These are phyloP conservation scores for Tetramitus jugosus DNA, from an alignment of 208 protist species.

Conservation along the genomic window DNA sequence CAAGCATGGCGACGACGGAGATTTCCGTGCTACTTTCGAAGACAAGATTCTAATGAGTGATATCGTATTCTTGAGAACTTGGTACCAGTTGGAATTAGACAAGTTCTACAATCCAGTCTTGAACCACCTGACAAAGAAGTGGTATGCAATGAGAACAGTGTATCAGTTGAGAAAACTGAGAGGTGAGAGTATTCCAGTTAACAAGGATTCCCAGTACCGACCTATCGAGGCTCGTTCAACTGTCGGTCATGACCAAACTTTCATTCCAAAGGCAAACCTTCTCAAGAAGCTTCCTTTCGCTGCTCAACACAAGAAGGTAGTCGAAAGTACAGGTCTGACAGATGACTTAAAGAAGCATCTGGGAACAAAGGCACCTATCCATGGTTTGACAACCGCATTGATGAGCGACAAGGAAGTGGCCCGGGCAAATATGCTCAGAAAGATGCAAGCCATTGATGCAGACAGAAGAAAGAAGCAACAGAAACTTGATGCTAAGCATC, in stretches of 20 bases:
- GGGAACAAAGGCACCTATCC: not conserved
- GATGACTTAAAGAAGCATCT: not conserved
- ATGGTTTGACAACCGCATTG: not conserved
- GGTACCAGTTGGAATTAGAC: slow-evolving; percentile 84
- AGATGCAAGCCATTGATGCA: not conserved
- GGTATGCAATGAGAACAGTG: slow-evolving; percentile 16
- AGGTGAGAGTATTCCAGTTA: not conserved
- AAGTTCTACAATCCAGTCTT: slow-evolving; percentile 88
- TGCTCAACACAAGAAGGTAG: not conserved
- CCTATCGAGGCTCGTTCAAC: not conserved
- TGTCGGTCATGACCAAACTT: not conserved
- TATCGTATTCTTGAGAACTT: slow-evolving; percentile 97
- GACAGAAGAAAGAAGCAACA: not conserved
- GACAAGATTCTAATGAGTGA: slow-evolving; percentile 96
- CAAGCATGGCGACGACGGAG: slow-evolving; percentile 60
- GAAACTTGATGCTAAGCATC: not conserved
- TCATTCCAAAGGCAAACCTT: not conserved
- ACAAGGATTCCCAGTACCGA: not conserved
- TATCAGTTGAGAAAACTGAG: slow-evolving; percentile 1
- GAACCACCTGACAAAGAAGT: slow-evolving; percentile 2
- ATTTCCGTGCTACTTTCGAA: slow-evolving; percentile 97
- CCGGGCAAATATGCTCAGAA: not conserved
- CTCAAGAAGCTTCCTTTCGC: not conserved
- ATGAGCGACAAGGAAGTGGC: not conserved
- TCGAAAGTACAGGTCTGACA: not conserved